Conservation (phyloP, 1,284 basidiomycete genomes). For the Retiboletus fuscus region DNA sequence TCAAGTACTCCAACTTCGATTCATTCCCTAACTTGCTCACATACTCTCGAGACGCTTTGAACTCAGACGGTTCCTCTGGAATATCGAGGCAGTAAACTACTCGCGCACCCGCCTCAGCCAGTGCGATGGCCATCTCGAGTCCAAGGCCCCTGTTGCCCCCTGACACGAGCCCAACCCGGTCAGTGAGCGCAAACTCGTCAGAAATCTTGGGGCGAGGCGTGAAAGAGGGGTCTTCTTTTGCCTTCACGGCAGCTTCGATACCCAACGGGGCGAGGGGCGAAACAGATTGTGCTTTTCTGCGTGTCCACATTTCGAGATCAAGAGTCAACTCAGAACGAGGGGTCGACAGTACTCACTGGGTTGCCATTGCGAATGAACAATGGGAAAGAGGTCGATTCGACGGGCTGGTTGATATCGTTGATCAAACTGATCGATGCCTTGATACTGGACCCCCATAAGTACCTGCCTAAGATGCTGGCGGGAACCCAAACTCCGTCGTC, state of each 20-base stretch:
- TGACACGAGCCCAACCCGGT: constrained; percentile 81
- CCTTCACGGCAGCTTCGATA: constrained; percentile 67
- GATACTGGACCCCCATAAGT: constrained; percentile 10
- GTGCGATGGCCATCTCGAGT: constrained; percentile 82
- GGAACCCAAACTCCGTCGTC: too few relatives aligned
- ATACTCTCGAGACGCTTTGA: constrained; percentile 66
- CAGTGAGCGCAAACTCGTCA: constrained; percentile 80
- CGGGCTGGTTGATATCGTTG: constrained; percentile 16
- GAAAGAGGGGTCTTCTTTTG: constrained; percentile 50
- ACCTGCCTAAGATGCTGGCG: background rate
- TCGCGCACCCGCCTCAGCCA: constrained; percentile 82
- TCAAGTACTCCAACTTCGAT: constrained; percentile 73
- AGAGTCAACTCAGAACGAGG: background rate
- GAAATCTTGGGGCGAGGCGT: constrained; percentile 64
- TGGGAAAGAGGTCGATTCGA: background rate
- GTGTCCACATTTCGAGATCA: constrained; percentile 3
- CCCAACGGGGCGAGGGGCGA: constrained; percentile 72
- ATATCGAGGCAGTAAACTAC: constrained; percentile 84
- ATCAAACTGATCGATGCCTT: constrained; percentile 11
- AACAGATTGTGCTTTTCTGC: constrained; percentile 52
- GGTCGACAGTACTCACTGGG: constrained; percentile 30
- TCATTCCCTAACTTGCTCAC: constrained; percentile 61
- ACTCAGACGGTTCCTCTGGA: constrained; percentile 71
- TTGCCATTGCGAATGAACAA: constrained; percentile 28
- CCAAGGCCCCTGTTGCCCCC: constrained; percentile 86